These are phyloP conservation scores for Citrus glauca DNA, from an alignment of 345 rosid genomes.

Conservation along the genomic window DNA sequence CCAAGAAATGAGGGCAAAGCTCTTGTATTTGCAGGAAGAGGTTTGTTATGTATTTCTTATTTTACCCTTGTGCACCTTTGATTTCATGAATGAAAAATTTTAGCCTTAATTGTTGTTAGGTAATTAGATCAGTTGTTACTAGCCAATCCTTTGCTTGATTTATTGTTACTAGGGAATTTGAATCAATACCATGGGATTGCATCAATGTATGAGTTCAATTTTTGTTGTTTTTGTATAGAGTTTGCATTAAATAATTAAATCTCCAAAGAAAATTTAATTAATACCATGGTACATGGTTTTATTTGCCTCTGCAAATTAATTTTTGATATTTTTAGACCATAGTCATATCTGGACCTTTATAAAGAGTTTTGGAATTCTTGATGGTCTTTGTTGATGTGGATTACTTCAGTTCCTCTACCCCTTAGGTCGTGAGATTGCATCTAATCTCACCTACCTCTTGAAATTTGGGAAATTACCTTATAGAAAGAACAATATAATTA, in stretches of 20 bases:
- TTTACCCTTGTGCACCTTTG: no score
- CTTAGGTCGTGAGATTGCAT: not conserved
- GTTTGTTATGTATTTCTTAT: constrained; percentile 25
- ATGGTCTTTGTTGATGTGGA: not conserved
- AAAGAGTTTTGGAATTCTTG: not conserved
- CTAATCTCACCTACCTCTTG: not conserved
- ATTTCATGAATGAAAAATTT: not conserved
- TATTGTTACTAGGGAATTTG: not conserved
- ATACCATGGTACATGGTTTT: no score
- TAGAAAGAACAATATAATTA: not conserved
- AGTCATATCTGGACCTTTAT: not conserved
- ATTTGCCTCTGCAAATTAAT: not conserved
- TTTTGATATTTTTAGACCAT: not conserved
- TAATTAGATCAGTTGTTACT: not conserved
- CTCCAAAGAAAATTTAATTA: not conserved
- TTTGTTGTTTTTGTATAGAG: not conserved
- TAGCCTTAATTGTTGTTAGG: not conserved
- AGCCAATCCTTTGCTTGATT: not conserved
- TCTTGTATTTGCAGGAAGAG: constrained; percentile 56
- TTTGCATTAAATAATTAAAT: not conserved
- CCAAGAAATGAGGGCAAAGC: constrained; percentile 58
- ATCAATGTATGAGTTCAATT: not conserved
- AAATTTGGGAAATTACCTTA: not conserved
- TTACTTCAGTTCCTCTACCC: no score
- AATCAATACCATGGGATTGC: not conserved